These are phyloP conservation scores for Tricladium varicosporioides DNA, from an alignment of 2,329 filamentous ascomycete species.

Conservation along the genomic window DNA sequence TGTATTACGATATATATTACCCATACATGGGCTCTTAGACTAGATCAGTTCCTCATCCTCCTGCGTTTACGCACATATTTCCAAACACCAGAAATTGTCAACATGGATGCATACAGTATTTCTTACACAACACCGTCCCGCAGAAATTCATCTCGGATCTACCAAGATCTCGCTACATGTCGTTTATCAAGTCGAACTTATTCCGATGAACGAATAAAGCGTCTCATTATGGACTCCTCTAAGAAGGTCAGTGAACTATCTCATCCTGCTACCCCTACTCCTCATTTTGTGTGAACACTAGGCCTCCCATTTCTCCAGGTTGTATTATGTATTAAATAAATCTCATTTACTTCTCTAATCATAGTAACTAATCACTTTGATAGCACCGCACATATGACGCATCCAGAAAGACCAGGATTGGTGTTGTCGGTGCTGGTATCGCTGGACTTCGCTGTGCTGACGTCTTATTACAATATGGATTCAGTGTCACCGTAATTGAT, in stretches of 20 bases:
- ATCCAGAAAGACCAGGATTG: constrained; percentile 16
- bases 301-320: too few relatives aligned
- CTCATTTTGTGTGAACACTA: background rate
- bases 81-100: background rate
- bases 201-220: constrained; percentile 9
- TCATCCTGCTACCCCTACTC: background rate
- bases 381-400: constrained; percentile 2
- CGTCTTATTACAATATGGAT: constrained; percentile 49
- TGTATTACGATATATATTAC: background rate
- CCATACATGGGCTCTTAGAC: background rate
- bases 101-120: constrained; percentile 22
- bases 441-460: constrained; percentile 56
- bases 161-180: constrained; percentile 26
- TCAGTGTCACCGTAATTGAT: constrained; percentile 56
- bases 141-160: constrained; percentile 23
- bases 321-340: too few relatives aligned
- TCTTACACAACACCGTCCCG: constrained; percentile 25
- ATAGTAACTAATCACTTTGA: background rate
- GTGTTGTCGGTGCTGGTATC: constrained; percentile 56
- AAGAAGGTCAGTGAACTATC: constrained; percentile 12
- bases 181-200: constrained; percentile 6
- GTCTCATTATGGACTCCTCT: constrained; percentile 13
- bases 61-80: background rate
- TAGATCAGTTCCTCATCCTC: background rate
- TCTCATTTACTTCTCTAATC: too few relatives aligned